Evolutionary conservation across 306 rosid genomes (phyloP).

Genomic region (Oemleria cerasiformis): DNA sequence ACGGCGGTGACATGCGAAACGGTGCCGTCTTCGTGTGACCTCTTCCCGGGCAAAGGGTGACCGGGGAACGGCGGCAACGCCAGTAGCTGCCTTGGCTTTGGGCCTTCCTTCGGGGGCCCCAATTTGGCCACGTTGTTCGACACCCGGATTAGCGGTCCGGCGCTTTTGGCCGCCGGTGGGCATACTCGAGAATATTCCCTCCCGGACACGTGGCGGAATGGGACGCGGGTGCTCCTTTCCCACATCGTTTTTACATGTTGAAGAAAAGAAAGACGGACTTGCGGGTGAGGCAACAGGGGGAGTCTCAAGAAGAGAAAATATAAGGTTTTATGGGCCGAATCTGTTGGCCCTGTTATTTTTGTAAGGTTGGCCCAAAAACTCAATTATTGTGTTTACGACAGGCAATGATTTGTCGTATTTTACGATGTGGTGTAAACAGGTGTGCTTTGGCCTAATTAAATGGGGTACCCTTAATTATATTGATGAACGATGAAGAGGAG

Average conservation of each 20-base stretch:
- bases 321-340: background rate
- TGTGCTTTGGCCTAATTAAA: background rate
- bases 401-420: background rate
- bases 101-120: constrained; percentile 67
- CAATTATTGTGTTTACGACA: constrained; percentile 6
- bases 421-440: background rate
- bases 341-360: background rate
- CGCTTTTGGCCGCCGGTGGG: constrained; percentile 59
- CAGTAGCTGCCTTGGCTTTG: constrained; percentile 79
- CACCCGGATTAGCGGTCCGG: constrained; percentile 59
- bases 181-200: constrained; percentile 46
- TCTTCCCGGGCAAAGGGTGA: constrained; percentile 57
- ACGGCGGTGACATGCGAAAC: constrained; percentile 58
- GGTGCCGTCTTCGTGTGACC: constrained; percentile 16
- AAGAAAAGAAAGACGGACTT: background rate
- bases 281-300: background rate
- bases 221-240: background rate
- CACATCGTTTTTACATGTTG: constrained; percentile 15
- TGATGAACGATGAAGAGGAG: constrained; percentile 13
- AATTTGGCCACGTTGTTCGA: constrained; percentile 70
- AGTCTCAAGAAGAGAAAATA: background rate
- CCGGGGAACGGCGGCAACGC: constrained; percentile 81
- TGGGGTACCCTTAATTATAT: background rate
- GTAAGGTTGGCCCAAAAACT: background rate
- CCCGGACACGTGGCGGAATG: background rate